A percentile compares a stretch with the other conserved stretches of the same genome.
Conservation (phyloP, 768 basidiomycete genomes). For the Dioszegia hungarica region DNA sequence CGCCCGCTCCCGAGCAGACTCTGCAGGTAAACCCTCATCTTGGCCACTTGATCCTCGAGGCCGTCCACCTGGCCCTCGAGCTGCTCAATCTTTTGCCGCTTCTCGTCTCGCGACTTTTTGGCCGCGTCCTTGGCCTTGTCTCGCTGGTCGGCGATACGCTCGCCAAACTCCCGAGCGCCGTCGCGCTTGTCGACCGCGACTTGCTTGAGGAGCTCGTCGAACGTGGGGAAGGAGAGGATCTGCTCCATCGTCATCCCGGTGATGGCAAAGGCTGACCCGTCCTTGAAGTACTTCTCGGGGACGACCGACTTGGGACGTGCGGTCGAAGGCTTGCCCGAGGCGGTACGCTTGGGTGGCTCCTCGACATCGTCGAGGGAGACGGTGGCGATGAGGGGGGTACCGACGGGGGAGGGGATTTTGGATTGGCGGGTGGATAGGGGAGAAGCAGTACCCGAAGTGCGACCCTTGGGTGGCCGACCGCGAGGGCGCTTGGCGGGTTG, state of each 20-base stretch:
- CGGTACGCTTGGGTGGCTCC: constrained; percentile 19
- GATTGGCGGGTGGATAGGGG: not conserved
- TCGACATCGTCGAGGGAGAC: constrained; percentile 8
- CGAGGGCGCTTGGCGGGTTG: constrained; percentile 16
- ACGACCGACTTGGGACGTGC: constrained; percentile 36
- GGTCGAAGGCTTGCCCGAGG: constrained; percentile 30
- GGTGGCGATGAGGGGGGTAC: constrained; percentile 4
- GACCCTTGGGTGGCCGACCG: constrained; percentile 22
- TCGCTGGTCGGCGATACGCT: constrained; percentile 27
- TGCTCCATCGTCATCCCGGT: constrained; percentile 23
- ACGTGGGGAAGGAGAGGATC: constrained; percentile 31
- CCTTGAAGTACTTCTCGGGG: constrained; percentile 35
- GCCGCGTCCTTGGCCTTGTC: constrained; percentile 35
- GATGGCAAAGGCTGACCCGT: constrained; percentile 25
- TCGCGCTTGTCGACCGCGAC: constrained; percentile 9
- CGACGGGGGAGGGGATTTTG: not conserved
- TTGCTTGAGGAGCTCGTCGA: constrained; percentile 29
- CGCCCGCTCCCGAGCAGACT: constrained; percentile 20
- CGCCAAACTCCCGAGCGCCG: constrained; percentile 24
- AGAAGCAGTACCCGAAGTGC: constrained; percentile 1
- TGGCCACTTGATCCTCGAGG: constrained; percentile 15
- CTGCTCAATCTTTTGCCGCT: constrained; percentile 26
- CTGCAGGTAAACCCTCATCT: constrained; percentile 15
- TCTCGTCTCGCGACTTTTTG: constrained; percentile 32
- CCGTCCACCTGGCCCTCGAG: constrained; percentile 27